These are phyloP conservation scores for Macrophomina phaseolina DNA, from an alignment of 2,329 filamentous ascomycete species.

Conservation along the genomic window DNA sequence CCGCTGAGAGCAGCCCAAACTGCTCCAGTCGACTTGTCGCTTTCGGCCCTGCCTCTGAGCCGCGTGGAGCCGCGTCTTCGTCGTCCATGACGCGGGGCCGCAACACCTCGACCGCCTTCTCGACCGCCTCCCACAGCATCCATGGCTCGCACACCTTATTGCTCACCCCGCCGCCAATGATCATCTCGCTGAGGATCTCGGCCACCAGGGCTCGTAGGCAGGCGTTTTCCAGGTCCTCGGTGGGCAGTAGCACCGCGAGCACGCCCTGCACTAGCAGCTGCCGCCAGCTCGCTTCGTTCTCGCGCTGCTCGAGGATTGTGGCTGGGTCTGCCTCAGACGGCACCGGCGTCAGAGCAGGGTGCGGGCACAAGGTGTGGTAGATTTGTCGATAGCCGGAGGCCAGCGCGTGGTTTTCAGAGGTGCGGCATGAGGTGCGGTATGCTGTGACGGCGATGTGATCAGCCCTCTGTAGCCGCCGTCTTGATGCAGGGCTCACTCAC, in stretches of 20 bases:
- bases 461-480: slow-evolving; percentile 33
- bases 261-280: slow-evolving; percentile 85
- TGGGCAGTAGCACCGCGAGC: slow-evolving; percentile 83
- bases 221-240: slow-evolving; percentile 87
- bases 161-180: slow-evolving; percentile 80
- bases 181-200: slow-evolving; percentile 88
- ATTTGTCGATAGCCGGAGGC: slow-evolving; percentile 68
- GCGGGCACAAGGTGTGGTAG: slow-evolving; percentile 83
- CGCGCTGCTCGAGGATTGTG: slow-evolving; percentile 65
- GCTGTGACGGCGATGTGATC: slow-evolving; percentile 55
- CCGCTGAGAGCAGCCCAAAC: slow-evolving; percentile 59
- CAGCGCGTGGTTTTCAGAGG: slow-evolving; percentile 64
- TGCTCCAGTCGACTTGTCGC: slow-evolving; percentile 53
- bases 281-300: slow-evolving; percentile 83
- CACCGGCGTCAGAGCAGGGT: slow-evolving; percentile 80
- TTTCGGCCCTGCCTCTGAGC: slow-evolving; percentile 32
- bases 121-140: slow-evolving; percentile 85
- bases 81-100: slow-evolving; percentile 41
- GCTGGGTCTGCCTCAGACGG: slow-evolving; percentile 62
- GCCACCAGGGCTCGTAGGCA: slow-evolving; percentile 83
- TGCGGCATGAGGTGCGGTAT: slow-evolving; percentile 71
- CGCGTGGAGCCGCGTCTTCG: slow-evolving; percentile 9
- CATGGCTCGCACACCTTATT: slow-evolving; percentile 85
- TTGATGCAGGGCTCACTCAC: slow-evolving; percentile 56
- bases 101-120: slow-evolving; percentile 67